Conservation (phyloP, 176 grass and related monocot genomes). For the Cenchrus fungigraminus region DNA sequence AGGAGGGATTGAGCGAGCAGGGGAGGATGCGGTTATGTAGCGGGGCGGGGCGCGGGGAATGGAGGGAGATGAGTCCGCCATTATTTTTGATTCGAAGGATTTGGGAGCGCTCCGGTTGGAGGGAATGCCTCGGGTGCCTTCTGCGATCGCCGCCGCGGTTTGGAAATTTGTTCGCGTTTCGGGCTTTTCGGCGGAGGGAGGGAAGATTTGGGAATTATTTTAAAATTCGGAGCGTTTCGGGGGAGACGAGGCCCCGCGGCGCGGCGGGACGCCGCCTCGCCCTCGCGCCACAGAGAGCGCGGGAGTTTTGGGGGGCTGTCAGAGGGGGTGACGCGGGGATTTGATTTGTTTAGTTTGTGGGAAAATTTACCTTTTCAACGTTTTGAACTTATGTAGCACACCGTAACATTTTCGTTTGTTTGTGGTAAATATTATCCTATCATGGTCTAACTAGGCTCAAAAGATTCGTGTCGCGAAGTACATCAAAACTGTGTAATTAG, state of each 20-base stretch:
- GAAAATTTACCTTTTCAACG: too few species aligned
- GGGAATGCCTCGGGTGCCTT: constrained; percentile 19
- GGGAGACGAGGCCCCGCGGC: constrained; percentile 1
- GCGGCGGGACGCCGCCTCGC: not conserved
- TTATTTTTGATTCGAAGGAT: constrained; percentile 50
- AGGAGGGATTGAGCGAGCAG: not conserved
- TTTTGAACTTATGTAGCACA: too few species aligned
- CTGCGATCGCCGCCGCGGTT: constrained; percentile 17
- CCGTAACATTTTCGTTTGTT: too few species aligned
- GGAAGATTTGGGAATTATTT: not conserved
- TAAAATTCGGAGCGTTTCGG: constrained; percentile 13
- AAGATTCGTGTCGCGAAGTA: too few species aligned
- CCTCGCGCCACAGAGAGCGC: constrained; percentile 25
- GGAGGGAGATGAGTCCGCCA: constrained; percentile 48
- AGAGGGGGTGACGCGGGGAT: constrained; percentile 3
- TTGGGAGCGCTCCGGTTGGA: constrained; percentile 18
- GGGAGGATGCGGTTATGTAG: constrained; percentile 22
- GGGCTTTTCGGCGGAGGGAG: constrained; percentile 12
- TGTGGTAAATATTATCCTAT: too few species aligned
- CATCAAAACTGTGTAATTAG: too few species aligned
- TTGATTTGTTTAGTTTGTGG: not conserved
- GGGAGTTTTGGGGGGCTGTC: constrained; percentile 1
- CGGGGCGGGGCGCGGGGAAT: not conserved
- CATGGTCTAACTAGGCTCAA: too few species aligned
- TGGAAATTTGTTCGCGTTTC: constrained; percentile 15